phyloP scores from a whole-genome alignment of 1,284 basidiomycete genomes.

The Tausonia pullulans region DNA sequence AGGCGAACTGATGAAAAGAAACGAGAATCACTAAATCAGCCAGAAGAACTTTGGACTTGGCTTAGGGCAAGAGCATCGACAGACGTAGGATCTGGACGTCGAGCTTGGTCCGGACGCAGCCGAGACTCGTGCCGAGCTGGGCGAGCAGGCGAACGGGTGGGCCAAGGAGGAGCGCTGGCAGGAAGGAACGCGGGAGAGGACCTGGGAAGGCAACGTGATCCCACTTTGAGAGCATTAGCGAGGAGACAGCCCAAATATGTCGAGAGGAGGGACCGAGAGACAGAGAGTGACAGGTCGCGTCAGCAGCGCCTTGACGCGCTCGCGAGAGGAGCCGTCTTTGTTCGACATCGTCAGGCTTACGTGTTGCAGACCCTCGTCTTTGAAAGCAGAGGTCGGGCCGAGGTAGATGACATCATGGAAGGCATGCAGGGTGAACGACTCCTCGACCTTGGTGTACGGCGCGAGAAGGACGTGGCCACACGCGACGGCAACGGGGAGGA shows the following conservation, averaged over 20 bases:
- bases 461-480: constrained; percentile 60
- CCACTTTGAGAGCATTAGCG: constrained; percentile 43
- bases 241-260: no score
- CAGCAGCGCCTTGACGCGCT: background rate
- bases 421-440: constrained; percentile 90
- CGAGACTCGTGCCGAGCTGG: constrained; percentile 23
- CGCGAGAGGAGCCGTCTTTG: no score
- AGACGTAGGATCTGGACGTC: constrained; percentile 53
- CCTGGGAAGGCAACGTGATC: constrained; percentile 86
- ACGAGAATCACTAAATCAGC: constrained; percentile 2
- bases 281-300: background rate
- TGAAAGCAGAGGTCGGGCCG: background rate
- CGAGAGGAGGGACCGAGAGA: constrained; percentile 13
- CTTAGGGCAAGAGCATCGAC: constrained; percentile 22
- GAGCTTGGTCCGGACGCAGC: constrained; percentile 44
- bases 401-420: constrained; percentile 64
- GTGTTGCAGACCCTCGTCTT: no score
- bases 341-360: no score
- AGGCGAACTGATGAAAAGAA: constrained; percentile 49
- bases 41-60: background rate
- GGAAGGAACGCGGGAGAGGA: constrained; percentile 75
- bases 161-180: constrained; percentile 44
- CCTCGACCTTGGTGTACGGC: constrained; percentile 94
- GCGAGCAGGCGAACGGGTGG: constrained; percentile 39
- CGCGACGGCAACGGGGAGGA: constrained; percentile 46